Base-by-base conservation (phyloP, 495 filamentous ascomycete species). In the Neurospora tetraspora region DNA sequence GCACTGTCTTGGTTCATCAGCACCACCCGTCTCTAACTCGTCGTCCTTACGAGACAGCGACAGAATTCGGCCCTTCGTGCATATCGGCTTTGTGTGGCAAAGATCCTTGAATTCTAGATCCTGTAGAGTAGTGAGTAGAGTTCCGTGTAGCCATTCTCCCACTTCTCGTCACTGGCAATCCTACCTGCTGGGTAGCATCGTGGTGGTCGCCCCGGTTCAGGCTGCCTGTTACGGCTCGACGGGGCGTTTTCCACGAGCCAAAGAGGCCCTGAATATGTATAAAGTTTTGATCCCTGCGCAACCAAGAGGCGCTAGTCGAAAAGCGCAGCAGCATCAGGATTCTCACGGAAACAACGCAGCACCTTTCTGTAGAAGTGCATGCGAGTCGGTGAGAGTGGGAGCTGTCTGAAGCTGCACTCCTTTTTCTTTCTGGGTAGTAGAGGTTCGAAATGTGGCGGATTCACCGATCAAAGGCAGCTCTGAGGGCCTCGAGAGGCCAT, bases 271-370 rank as follows among this genome's bases (percentile, higher is more conserved):
- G 70, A 61, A 71, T 69, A 69, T 69, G 31, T 34, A 34, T 5
- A 72, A 72, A 72, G 71, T 69, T 72, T 14, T 39, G 38, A 72
- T 36, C 71, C 59, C 71, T 72, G 39, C 53, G 40, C 27, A 31
- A 9, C 18, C 38, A 65, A 34, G 27, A 34, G 11, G 53, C 53
- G 27, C 53, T 65, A 65, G 53, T 65, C 12, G 27, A 65, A 65
- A 34, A 34, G 53, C 7, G 53, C 53, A 61, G 23, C 53, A 61
- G 53, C 53, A 61, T 61, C 53, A 65, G 27, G 6, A 65, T 36
- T 34, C 27, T 65, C 53, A 10, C 53, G 27, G 53, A 65, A 65
- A 65, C 53, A 65, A 65, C 53, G 27, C 53, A 65, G 53, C 53
- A 65, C 27, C 31, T 31, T 65, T 65, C 7, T 65, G 53, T 65